Percentiles rank a stretch among this genome's conserved stretches.
Evolutionary conservation across 2,329 filamentous ascomycete species (phyloP).

Genomic region (Beauveria asiatica): DNA sequence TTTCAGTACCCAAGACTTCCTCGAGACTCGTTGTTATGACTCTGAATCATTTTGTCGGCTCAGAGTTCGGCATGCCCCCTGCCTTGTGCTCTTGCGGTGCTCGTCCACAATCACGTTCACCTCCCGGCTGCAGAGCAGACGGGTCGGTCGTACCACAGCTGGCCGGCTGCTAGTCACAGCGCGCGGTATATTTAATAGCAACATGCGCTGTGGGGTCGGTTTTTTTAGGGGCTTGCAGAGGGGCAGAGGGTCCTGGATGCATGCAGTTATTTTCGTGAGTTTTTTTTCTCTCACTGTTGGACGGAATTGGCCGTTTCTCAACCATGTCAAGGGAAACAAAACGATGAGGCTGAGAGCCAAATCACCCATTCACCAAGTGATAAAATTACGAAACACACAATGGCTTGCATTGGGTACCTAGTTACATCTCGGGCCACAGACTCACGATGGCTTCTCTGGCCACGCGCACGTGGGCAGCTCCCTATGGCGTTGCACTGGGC

Average conservation of each 20-base stretch:
- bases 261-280: background rate
- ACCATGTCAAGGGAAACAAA: too few relatives aligned
- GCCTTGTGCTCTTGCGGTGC: too few relatives aligned
- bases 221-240: background rate
- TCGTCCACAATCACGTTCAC: too few relatives aligned
- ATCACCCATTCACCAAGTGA: background rate
- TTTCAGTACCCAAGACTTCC: too few relatives aligned
- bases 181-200: slow-evolving; percentile 1
- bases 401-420: background rate
- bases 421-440: background rate
- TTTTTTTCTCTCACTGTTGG: background rate
- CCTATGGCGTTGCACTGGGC: background rate
- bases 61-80: too few relatives aligned
- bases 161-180: background rate
- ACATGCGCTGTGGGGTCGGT: background rate
- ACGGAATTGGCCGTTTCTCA: too few relatives aligned
- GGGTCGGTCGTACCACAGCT: background rate
- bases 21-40: too few relatives aligned
- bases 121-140: background rate
- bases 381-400: background rate
- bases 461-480: slow-evolving; percentile 7
- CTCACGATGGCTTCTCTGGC: background rate
- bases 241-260: background rate
- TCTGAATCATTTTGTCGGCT: too few relatives aligned
- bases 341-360: too few relatives aligned